These are phyloP conservation scores for Botrytis squamosa DNA, from an alignment of 2,329 filamentous ascomycete species.

Conservation along the genomic window DNA sequence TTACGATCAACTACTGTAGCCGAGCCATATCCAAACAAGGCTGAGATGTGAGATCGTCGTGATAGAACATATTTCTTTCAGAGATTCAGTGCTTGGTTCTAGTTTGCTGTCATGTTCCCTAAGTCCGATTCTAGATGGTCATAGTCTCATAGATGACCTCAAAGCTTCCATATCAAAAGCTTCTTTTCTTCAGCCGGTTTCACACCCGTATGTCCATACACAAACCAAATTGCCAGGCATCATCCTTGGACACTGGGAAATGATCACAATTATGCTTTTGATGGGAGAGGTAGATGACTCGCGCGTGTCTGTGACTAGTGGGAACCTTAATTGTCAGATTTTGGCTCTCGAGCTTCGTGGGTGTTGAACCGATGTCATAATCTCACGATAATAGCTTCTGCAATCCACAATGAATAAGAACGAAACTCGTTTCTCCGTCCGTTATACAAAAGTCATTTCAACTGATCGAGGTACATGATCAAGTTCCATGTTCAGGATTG, in stretches of 20 bases:
- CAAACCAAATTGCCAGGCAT: not conserved
- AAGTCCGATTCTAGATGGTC: not conserved
- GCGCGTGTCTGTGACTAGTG: not conserved
- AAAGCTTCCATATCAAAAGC: not conserved
- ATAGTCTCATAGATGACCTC: not conserved
- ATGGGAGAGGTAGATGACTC: not conserved
- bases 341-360: conserved; percentile 20
- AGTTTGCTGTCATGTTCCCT: not conserved
- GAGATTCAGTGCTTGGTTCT: not conserved
- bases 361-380: conserved; percentile 26
- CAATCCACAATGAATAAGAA: conserved; percentile 22
- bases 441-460: not conserved
- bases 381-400: conserved; percentile 23
- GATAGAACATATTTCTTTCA: not conserved
- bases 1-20: not conserved
- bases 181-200: not conserved
- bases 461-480: not conserved
- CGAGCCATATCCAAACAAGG: not conserved
- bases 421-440: not conserved
- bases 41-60: not conserved
- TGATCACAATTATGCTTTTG: not conserved
- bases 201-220: not conserved
- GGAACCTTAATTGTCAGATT: not conserved
- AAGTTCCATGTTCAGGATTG: not conserved
- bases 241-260: not conserved